A percentile compares a stretch with the other conserved stretches of the same genome.
Conservation (phyloP, 2,329 filamentous ascomycete species). For the Cercospora canescens region DNA sequence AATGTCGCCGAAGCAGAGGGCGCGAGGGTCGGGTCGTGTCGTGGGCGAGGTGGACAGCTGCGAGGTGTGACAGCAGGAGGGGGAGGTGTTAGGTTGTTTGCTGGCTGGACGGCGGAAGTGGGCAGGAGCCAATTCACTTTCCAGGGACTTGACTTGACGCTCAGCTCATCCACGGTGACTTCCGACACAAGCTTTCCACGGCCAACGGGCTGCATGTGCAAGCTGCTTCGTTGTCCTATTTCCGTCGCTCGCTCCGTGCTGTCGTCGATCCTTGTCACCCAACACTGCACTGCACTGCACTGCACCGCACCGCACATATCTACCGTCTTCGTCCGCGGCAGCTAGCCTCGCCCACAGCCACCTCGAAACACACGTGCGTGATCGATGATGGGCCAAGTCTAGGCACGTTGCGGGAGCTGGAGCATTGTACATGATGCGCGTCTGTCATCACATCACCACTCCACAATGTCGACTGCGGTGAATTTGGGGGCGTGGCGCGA, state of each 20-base stretch:
- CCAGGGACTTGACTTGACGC: not conserved
- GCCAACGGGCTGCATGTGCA: not conserved
- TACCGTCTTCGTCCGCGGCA: not conserved
- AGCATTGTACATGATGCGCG: slow-evolving; percentile 16
- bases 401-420: not conserved
- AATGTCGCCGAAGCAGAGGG: not conserved
- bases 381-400: slow-evolving; percentile 2
- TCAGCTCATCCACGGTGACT: slow-evolving; percentile 7
- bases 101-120: slow-evolving; percentile 6
- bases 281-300: too few relatives aligned
- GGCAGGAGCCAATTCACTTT: slow-evolving; percentile 5
- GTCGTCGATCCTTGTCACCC: not conserved
- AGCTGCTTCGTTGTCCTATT: slow-evolving; percentile 8
- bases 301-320: not conserved
- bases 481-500: slow-evolving; percentile 74
- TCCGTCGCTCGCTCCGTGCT: not conserved
- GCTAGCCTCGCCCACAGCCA: not conserved
- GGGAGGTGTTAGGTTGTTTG: slow-evolving; percentile 3
- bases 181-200: slow-evolving; percentile 4
- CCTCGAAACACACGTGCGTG: not conserved
- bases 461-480: slow-evolving; percentile 22
- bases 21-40: not conserved
- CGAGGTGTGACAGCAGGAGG: slow-evolving; percentile 4
- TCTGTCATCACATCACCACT: slow-evolving; percentile 7
- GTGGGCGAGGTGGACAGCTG: not conserved